These are phyloP conservation scores for Trichosanthes truncata DNA, from an alignment of 306 rosid genomes.

Conservation along the genomic window DNA sequence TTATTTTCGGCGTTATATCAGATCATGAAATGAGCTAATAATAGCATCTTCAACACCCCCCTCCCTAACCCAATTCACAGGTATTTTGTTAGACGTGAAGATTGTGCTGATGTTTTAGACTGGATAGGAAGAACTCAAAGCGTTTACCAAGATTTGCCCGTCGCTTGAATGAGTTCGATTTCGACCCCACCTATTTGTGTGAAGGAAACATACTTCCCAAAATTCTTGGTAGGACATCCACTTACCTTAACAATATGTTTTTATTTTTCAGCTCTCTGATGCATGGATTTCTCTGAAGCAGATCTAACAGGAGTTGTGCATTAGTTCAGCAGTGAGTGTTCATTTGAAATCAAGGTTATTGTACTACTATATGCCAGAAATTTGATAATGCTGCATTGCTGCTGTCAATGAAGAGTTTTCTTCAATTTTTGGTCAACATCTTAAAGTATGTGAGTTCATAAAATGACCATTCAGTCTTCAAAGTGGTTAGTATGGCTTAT, in stretches of 20 bases:
- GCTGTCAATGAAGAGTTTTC: background rate
- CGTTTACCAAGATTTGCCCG: conserved; percentile 4
- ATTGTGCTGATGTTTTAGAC: conserved; percentile 58
- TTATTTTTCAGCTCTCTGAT: background rate
- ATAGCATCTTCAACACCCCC: background rate
- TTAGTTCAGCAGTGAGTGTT: background rate
- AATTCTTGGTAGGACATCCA: background rate
- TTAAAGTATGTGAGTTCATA: background rate
- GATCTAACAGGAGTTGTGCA: background rate
- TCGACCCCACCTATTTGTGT: background rate
- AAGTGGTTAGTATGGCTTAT: background rate
- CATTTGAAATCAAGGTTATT: background rate
- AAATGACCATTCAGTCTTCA: background rate
- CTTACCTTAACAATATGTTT: background rate
- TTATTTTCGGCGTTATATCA: background rate
- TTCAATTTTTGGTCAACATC: background rate
- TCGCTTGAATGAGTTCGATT: conserved; percentile 13
- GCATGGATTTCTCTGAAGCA: background rate
- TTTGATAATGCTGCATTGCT: background rate
- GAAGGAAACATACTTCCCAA: background rate
- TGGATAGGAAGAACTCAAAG: conserved; percentile 58
- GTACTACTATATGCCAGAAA: background rate
- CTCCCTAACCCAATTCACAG: conserved; percentile 19
- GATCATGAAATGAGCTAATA: background rate
- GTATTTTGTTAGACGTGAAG: conserved; percentile 59